Evolutionary conservation across 192 early-diverging fungal genomes (phyloP).

Genomic region (Umbelopsis ramanniana): DNA sequence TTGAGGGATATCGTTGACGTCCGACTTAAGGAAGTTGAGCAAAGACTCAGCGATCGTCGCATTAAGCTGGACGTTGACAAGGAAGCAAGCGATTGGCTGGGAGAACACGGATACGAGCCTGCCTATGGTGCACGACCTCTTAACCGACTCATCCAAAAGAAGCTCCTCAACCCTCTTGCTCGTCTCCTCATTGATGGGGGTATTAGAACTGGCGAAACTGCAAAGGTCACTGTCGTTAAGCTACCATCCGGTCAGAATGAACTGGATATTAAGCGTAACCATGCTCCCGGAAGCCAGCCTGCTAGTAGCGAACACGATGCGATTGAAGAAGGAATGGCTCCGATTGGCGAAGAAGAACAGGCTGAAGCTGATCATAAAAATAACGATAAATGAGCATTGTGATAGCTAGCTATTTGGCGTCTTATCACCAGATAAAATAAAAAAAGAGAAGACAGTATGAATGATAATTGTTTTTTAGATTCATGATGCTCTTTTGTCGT

Average conservation of each 20-base stretch:
- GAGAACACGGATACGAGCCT: conserved; percentile 68
- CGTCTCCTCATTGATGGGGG: conserved; percentile 69
- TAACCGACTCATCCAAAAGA: conserved; percentile 70
- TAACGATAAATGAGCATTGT: not conserved
- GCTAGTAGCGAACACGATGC: not conserved
- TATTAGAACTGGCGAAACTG: conserved; percentile 57
- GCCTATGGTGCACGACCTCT: conserved; percentile 72
- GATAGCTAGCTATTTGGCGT: no score
- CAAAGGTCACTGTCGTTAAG: conserved; percentile 42
- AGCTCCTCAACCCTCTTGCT: conserved; percentile 59
- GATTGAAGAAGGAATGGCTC: conserved; percentile 15
- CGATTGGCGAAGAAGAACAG: conserved; percentile 36
- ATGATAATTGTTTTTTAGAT: no score
- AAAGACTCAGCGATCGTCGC: conserved; percentile 55
- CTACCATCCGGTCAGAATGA: conserved; percentile 26
- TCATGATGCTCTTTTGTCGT: no score
- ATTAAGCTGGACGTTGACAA: conserved; percentile 59
- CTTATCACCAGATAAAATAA: not conserved
- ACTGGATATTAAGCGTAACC: conserved; percentile 36
- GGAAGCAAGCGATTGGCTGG: conserved; percentile 64
- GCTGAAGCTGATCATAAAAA: conserved; percentile 22
- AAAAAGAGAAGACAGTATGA: not conserved
- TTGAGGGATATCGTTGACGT: conserved; percentile 79
- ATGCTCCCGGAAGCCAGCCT: conserved; percentile 7
- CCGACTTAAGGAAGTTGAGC: conserved; percentile 69